These are phyloP conservation scores for Orbilia javanica DNA, from an alignment of 2,329 filamentous ascomycete genomes.

Conservation along the genomic window DNA sequence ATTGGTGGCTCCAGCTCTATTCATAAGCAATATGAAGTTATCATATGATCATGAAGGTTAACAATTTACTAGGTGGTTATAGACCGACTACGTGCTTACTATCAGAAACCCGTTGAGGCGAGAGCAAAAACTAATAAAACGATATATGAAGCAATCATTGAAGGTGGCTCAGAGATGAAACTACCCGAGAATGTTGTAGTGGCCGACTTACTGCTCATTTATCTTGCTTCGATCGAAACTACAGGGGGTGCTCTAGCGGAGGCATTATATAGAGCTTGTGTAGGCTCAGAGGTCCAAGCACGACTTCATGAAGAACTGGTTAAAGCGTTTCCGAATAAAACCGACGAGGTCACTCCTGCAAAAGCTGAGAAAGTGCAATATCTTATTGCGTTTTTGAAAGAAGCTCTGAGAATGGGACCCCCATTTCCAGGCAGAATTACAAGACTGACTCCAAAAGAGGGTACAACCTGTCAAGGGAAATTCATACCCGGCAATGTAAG, in stretches of 20 bases:
- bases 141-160: slow-evolving; percentile 18
- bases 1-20: too few relatives aligned
- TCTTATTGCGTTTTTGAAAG: slow-evolving; percentile 18
- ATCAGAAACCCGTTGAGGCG: neutral
- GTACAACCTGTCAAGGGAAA: neutral
- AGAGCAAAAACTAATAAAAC: slow-evolving; percentile 30
- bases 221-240: slow-evolving; percentile 16
- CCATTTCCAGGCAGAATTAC: neutral
- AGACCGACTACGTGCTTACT: neutral
- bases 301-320: slow-evolving; percentile 26
- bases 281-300: slow-evolving; percentile 10
- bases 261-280: slow-evolving; percentile 17
- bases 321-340: slow-evolving; percentile 5
- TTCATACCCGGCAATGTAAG: slow-evolving; percentile 14
- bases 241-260: slow-evolving; percentile 1
- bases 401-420: neutral
- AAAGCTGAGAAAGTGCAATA: slow-evolving; percentile 31
- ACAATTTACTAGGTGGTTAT: neutral
- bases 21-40: too few relatives aligned
- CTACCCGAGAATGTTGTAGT: neutral
- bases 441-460: neutral
- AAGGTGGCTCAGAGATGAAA: neutral
- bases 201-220: slow-evolving; percentile 12
- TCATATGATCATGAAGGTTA: too few relatives aligned
- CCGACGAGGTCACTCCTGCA: slow-evolving; percentile 3